These are phyloP conservation scores for Ascobolus immersus DNA, from an alignment of 495 filamentous ascomycete genomes.

Conservation along the genomic window DNA sequence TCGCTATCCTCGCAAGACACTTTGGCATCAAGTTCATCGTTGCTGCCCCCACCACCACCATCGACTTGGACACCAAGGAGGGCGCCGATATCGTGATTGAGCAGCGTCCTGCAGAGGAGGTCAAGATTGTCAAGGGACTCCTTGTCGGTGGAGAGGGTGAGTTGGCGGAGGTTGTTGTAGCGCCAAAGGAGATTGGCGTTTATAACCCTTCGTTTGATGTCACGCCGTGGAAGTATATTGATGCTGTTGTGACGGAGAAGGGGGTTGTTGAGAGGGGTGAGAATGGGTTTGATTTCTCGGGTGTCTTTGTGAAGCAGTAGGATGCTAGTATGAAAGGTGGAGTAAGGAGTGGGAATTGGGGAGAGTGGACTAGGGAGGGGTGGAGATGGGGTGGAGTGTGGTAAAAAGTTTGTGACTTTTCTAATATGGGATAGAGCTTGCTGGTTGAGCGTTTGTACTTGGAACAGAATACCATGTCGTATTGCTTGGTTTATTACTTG, in stretches of 20 bases:
- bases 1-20: conserved; percentile 61
- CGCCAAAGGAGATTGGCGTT: conserved; percentile 52
- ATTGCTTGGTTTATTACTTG: too few relatives aligned
- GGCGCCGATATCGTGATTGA: conserved; percentile 69
- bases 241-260: conserved; percentile 80
- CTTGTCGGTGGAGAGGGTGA: conserved; percentile 23
- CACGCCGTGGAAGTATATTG: conserved; percentile 62
- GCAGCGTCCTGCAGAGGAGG: conserved; percentile 49
- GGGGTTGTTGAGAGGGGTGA: conserved; percentile 55
- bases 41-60: conserved; percentile 78
- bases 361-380: too few relatives aligned
- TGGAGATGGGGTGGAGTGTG: too few relatives aligned
- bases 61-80: conserved; percentile 54
- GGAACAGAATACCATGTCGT: too few relatives aligned
- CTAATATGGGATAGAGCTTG: too few relatives aligned
- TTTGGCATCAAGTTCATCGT: conserved; percentile 88
- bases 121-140: conserved; percentile 56
- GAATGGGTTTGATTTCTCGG: too few relatives aligned
- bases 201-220: conserved; percentile 98
- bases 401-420: too few relatives aligned
- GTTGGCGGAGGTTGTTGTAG: conserved; percentile 27
- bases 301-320: too few relatives aligned
- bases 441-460: too few relatives aligned
- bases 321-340: too few relatives aligned
- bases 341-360: too few relatives aligned